Base-by-base conservation (phyloP, 169 alveolate species). In the Theileria sp. region DNA sequence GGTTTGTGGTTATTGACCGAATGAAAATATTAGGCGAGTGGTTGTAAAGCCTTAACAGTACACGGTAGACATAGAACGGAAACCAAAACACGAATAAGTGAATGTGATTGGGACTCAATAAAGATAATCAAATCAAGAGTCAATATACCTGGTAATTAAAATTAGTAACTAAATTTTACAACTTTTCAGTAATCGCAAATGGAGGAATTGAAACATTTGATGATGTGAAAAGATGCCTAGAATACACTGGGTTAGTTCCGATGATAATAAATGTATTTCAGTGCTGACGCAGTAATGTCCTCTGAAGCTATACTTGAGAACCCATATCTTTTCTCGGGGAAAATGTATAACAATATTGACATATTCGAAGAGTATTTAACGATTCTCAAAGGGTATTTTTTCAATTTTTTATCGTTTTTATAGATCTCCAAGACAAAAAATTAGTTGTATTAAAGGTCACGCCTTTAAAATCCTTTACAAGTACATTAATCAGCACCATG, bases 261-360 rank as follows among this genome's bases (percentile, higher is more conserved):
- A 8, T 25, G 9, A 28, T 10, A 3, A 7, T 13, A 13, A n/a
- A 7, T 5, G 23, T 10, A 9, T 13, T 64, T 28, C 21, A 84
- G 90, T 32, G 86, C 87, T 60, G 97, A 95, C 84, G 98, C 97
- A 51, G 97, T 95, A 34, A 96, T 96, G 98, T 81, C 93, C 56
- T 94, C 97, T 30, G 98, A 96, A 81, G 94, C 94, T 21, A 87
- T 96, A 21, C 88, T 96, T 32, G 98, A 96, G 90, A 92, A 93
- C 84, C 98, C 98, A 15, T 79, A 82, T 67, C 81, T 89, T 30
- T 89, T 89, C 78, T 86, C 94, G 19, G 89, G 89, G 56, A 62
- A 67, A 72, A 81, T 77, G 25, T 64, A 71, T 28, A 69, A 77
- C 73, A 80, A 77, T 64, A n/a, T 76, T 38, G 79, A 72, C 79